Conservation (phyloP, 768 basidiomycete species). For the Hysterangium stoloniferum region DNA sequence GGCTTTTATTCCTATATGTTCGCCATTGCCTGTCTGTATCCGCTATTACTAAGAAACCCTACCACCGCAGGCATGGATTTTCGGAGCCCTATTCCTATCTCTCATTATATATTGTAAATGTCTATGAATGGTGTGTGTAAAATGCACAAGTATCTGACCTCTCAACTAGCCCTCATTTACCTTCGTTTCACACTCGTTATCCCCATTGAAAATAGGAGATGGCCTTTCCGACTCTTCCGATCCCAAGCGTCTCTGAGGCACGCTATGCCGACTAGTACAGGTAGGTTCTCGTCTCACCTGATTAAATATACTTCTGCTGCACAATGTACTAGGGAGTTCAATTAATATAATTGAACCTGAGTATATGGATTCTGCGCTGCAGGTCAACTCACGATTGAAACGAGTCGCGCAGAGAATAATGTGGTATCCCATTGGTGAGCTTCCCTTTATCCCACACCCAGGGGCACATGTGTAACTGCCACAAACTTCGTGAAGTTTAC, state of each 20-base stretch:
- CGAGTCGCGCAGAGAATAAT: constrained; percentile 5
- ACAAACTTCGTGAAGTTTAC: neutral
- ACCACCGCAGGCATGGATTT: constrained; percentile 7
- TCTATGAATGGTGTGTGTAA: neutral
- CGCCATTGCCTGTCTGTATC: neutral
- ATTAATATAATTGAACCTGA: neutral
- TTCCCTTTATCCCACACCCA: too few relatives aligned
- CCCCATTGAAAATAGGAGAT: constrained; percentile 2
- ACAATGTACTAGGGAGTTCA: neutral
- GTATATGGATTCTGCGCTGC: neutral
- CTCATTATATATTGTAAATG: constrained; percentile 3
- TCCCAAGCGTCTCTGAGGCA: neutral
- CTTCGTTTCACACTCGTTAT: constrained; percentile 4
- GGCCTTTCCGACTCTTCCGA: neutral
- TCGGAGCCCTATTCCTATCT: constrained; percentile 2
- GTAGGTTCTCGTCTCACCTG: neutral
- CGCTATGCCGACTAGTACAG: neutral
- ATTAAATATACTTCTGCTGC: neutral
- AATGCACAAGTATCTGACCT: too few relatives aligned
- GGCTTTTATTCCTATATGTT: constrained; percentile 9
- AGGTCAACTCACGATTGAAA: neutral
- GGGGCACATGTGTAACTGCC: neutral
- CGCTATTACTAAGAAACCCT: neutral
- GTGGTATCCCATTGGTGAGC: constrained; percentile 11
- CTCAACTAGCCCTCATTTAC: constrained; percentile 8